Percentiles rank a stretch among this genome's conserved stretches.
These are phyloP conservation scores for Ophiocytium majus DNA, from an alignment of 352 stramenopile species.

Conservation along the genomic window DNA sequence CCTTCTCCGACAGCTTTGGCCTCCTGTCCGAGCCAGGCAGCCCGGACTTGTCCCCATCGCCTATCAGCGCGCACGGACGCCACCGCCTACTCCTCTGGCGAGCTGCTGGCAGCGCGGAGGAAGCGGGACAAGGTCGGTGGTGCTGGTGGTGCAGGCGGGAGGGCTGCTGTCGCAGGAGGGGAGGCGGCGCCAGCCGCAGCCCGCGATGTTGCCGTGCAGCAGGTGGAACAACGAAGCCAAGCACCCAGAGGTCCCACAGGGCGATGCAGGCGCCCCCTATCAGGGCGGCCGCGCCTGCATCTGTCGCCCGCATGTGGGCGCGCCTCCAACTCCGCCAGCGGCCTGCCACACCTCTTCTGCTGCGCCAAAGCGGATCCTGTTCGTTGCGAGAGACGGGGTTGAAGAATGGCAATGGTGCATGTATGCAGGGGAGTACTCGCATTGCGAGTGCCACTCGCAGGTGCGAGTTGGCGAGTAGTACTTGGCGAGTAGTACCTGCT, in stretches of 20 bases:
- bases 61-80: background rate
- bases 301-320: background rate
- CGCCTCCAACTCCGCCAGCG: too few species aligned
- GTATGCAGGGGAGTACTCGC: too few species aligned
- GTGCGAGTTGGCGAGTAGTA: too few species aligned
- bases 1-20: background rate
- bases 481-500: too few species aligned
- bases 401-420: too few species aligned
- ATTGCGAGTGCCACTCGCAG: too few species aligned
- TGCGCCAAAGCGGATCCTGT: too few species aligned
- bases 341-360: too few species aligned
- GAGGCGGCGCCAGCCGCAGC: background rate
- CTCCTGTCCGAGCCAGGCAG: background rate
- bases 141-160: background rate
- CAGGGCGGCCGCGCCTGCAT: background rate
- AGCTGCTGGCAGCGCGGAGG: too few species aligned
- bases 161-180: background rate
- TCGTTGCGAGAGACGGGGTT: too few species aligned
- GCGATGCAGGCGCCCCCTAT: background rate
- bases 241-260: background rate
- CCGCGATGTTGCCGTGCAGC: background rate
- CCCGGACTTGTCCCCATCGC: background rate
- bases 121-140: too few species aligned
- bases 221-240: background rate
- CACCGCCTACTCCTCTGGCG: too few species aligned